phyloP scores from a whole-genome alignment of 371 early-diverging fungal genomes.

The Batkoa obscura region DNA sequence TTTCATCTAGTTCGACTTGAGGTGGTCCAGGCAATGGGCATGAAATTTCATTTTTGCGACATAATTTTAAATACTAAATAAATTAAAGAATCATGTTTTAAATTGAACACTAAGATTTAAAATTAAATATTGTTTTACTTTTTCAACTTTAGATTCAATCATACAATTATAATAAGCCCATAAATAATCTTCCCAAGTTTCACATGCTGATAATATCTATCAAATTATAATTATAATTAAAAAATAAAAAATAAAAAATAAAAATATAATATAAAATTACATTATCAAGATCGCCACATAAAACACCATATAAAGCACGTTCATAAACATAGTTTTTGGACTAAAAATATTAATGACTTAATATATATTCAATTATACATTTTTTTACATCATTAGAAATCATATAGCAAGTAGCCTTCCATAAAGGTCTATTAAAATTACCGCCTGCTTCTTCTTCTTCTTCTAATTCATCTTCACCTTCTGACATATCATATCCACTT shows the following conservation, averaged over 20 bases:
- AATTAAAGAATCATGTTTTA: not conserved
- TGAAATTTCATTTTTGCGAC: not conserved
- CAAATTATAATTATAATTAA: too few relatives aligned
- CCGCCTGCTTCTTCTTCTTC: not conserved
- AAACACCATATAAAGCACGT: constrained; percentile 6
- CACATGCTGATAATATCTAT: constrained; percentile 7
- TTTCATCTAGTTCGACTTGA: not conserved
- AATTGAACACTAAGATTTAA: not conserved
- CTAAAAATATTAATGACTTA: constrained; percentile 5
- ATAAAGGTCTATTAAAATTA: constrained; percentile 6
- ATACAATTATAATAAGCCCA: constrained; percentile 9
- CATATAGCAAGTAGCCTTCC: constrained; percentile 7
- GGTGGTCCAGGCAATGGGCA: not conserved
- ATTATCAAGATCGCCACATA: constrained; percentile 9
- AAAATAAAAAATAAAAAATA: not conserved
- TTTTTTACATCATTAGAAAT: constrained; percentile 5
- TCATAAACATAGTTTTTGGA: constrained; percentile 3
- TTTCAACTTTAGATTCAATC: constrained; percentile 6
- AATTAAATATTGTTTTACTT: constrained; percentile 1
- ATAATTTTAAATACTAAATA: not conserved
- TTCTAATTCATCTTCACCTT: not conserved
- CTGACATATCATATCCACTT: not conserved
- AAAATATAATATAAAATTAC: constrained; percentile 4
- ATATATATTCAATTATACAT: not conserved
- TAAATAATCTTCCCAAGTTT: constrained; percentile 10